Evolutionary conservation across 2,329 filamentous ascomycete species (phyloP).

Genomic region (Sporothrix euskadiensis): DNA sequence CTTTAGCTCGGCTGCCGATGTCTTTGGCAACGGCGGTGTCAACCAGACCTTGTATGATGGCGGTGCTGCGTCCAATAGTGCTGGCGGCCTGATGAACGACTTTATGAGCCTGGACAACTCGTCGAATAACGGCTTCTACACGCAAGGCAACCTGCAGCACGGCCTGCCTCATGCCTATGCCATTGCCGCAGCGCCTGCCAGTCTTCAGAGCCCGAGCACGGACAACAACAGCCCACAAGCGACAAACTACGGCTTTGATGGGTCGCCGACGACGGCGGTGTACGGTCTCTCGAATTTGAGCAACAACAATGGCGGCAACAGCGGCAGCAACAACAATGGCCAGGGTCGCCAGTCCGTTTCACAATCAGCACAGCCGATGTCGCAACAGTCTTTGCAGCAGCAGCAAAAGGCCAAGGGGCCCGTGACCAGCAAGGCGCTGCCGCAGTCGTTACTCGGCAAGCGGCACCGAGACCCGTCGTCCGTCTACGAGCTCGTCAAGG

Average conservation of each 20-base stretch:
- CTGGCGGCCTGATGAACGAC: conserved; percentile 50
- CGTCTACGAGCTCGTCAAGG: conserved; percentile 85
- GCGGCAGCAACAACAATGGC: conserved; percentile 24
- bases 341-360: conserved; percentile 27
- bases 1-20: conserved; percentile 46
- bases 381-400: conserved; percentile 26
- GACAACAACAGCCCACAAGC: conserved; percentile 63
- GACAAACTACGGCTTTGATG: conserved; percentile 55
- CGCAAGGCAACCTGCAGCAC: conserved; percentile 61
- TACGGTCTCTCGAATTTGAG: conserved; percentile 34
- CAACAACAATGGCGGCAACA: conserved; percentile 17
- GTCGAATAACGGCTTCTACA: conserved; percentile 48
- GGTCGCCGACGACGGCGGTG: conserved; percentile 50
- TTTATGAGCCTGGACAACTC: conserved; percentile 56
- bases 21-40: conserved; percentile 54
- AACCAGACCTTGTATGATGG: conserved; percentile 53
- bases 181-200: conserved; percentile 63
- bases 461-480: conserved; percentile 71
- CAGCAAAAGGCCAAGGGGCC: conserved; percentile 49
- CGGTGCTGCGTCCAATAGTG: conserved; percentile 10
- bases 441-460: conserved; percentile 58
- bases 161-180: conserved; percentile 66
- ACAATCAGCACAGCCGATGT: conserved; percentile 17
- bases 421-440: conserved; percentile 44
- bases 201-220: conserved; percentile 64